Evolutionary conservation across 1,284 basidiomycete species (phyloP).

Genomic region (Lignosus rhinocerotis): DNA sequence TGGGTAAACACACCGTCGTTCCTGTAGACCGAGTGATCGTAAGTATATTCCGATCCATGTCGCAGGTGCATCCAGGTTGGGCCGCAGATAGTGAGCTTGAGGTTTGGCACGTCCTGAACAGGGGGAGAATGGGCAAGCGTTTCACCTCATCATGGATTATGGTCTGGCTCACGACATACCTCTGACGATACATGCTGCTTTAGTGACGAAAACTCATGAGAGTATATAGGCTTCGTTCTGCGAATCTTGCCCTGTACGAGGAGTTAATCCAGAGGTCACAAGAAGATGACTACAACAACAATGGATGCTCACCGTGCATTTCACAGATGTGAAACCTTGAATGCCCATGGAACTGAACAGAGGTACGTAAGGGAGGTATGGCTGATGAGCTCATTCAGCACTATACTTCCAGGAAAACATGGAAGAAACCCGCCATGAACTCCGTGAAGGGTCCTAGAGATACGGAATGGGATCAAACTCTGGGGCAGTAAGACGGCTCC

Average conservation of each 20-base stretch:
- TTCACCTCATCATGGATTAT: background rate
- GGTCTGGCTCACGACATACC: conserved; percentile 31
- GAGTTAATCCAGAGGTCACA: too few relatives aligned
- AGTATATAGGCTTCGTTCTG: conserved; percentile 59
- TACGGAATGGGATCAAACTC: background rate
- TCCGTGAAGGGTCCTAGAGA: conserved; percentile 12
- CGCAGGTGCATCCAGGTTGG: conserved; percentile 77
- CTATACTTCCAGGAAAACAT: background rate
- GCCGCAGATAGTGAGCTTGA: conserved; percentile 75
- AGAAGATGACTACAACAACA: background rate
- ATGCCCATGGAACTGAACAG: conserved; percentile 44
- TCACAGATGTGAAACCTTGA: conserved; percentile 45
- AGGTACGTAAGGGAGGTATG: conserved; percentile 48
- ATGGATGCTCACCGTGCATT: conserved; percentile 44
- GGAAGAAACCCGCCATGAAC: conserved; percentile 7
- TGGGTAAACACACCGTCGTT: conserved; percentile 46
- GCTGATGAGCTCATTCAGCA: conserved; percentile 29
- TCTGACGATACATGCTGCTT: conserved; percentile 55
- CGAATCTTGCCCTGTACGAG: conserved; percentile 56
- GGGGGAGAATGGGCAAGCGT: too few relatives aligned
- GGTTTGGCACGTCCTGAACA: conserved; percentile 54
- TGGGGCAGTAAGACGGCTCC: background rate
- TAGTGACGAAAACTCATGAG: conserved; percentile 59
- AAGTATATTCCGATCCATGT: conserved; percentile 59
- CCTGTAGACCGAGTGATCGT: conserved; percentile 58